Percentiles rank a stretch among this genome's conserved stretches.
These are phyloP conservation scores for Euphorbia celastroides DNA, from an alignment of 441 rosid genomes.

Conservation along the genomic window DNA sequence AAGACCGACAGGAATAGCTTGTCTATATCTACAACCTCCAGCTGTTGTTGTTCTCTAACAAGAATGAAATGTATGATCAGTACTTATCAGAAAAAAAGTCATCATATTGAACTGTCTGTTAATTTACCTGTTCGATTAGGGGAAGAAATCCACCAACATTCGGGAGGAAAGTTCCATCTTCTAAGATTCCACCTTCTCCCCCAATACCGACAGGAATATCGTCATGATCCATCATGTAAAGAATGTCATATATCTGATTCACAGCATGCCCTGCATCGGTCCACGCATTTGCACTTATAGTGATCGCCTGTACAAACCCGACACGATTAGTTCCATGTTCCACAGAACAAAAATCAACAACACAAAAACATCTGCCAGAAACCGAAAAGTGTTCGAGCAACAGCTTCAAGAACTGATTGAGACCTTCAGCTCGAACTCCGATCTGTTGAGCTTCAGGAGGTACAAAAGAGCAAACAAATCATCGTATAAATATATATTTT, in stretches of 20 bases:
- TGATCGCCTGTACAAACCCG: conserved; percentile 51
- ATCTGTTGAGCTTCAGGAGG: conserved; percentile 70
- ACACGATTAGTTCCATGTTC: too few species aligned
- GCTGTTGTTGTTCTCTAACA: conserved; percentile 59
- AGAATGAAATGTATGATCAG: background rate
- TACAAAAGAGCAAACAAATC: conserved; percentile 85
- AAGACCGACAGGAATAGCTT: conserved; percentile 67
- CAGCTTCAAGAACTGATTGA: too few species aligned
- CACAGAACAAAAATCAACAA: too few species aligned
- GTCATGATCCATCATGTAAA: conserved; percentile 89
- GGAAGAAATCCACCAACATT: conserved; percentile 91
- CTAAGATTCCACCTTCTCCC: conserved; percentile 76
- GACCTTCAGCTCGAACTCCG: conserved; percentile 78
- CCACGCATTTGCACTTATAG: conserved; percentile 73
- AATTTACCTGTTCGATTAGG: conserved; percentile 69
- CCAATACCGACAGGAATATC: conserved; percentile 81
- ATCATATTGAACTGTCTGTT: background rate
- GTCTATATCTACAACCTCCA: conserved; percentile 81
- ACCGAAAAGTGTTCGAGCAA: conserved; percentile 6
- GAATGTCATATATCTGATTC: conserved; percentile 74
- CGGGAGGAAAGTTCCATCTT: conserved; percentile 55
- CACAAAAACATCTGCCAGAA: too few species aligned
- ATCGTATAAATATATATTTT: too few species aligned
- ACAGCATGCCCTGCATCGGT: conserved; percentile 79
- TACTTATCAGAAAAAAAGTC: too few species aligned